Conservation (phyloP, 129 eudicot genomes). For the Cynara cardunculus region DNA sequence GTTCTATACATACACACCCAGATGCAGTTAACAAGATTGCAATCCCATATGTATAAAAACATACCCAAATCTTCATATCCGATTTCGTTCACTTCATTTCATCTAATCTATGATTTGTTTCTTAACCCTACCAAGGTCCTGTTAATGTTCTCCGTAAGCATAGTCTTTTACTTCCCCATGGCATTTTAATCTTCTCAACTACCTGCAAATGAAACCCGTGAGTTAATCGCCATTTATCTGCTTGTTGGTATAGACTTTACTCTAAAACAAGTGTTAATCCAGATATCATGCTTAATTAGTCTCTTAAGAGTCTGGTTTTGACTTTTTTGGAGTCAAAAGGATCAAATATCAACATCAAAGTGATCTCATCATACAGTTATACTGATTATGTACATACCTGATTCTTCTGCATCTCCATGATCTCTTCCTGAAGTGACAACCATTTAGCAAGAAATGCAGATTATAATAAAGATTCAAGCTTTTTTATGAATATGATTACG, state of each 20-base stretch:
- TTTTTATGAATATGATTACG: background rate
- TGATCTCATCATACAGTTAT: slow-evolving; percentile 48
- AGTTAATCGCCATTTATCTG: background rate
- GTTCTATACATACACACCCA: slow-evolving; percentile 22
- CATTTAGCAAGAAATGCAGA: background rate
- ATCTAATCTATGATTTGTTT: slow-evolving; percentile 6
- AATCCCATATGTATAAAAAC: slow-evolving; percentile 28
- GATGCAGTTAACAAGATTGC: slow-evolving; percentile 29
- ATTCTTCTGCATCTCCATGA: slow-evolving; percentile 69
- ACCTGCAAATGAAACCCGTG: slow-evolving; percentile 29
- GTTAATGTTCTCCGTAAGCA: slow-evolving; percentile 81
- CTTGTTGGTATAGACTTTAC: background rate
- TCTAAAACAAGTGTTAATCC: background rate
- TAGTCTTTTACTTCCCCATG: slow-evolving; percentile 48
- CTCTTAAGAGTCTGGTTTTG: background rate
- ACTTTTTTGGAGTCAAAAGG: slow-evolving; percentile 2
- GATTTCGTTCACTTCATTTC: background rate
- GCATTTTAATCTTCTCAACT: slow-evolving; percentile 52
- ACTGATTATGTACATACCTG: slow-evolving; percentile 40
- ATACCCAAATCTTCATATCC: slow-evolving; percentile 14
- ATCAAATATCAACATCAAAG: background rate
- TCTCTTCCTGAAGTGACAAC: slow-evolving; percentile 56
- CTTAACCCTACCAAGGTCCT: slow-evolving; percentile 72
- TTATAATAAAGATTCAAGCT: slow-evolving; percentile 10
- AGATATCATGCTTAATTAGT: background rate